Evolutionary conservation across 352 stramenopile species (phyloP), one percentile per base, ranked within the genome.

Genomic region (Globisporangium abappressorium): DNA sequence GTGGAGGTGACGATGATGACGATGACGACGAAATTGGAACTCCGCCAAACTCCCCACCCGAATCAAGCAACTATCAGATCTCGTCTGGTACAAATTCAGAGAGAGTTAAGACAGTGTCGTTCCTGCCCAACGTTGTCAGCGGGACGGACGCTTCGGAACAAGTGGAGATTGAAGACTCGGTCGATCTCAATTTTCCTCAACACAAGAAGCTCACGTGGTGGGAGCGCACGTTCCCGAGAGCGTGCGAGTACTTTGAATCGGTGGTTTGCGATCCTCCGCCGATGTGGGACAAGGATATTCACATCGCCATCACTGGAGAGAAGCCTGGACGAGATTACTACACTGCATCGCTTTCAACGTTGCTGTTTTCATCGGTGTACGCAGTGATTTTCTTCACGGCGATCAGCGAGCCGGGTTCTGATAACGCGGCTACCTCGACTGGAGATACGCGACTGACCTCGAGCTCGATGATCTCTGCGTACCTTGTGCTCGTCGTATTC

Each of bases 271-370:
- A 76, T 11, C 84, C 86, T 36, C 89, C 89, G 11, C 46, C 77
- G 54, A 76, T 92, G 59, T 96, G 89, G 89, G 89, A 96, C 71
- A 93, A 90, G 59, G 85, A 95, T 62, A 95, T 95, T 47, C 81
- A 96, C 33, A 80, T 87, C 14, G 87, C 89, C 4, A 92, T 94
- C 54, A 82, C 76, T 2, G 87, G 85, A 1, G 78, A 85, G 38
- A 96, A 96, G 57, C 89, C 89, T 0, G 89, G 89, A 12, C 75
- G 85, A 4, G 85, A 94, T 68, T 94, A 80, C 60, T 92, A 91
- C 72, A 84, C 87, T 3, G 63, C 75, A 7, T 93, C 87, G 41
- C 78, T 96, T 15, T 76, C 77, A 2, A 65, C 90, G 38, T 73
- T 88, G 61, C 65, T 94, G 36, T 77, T 94, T 26, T 86, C 80